These are phyloP conservation scores for Tephrocybe sp. DNA, from an alignment of 768 basidiomycete genomes.

Conservation along the genomic window DNA sequence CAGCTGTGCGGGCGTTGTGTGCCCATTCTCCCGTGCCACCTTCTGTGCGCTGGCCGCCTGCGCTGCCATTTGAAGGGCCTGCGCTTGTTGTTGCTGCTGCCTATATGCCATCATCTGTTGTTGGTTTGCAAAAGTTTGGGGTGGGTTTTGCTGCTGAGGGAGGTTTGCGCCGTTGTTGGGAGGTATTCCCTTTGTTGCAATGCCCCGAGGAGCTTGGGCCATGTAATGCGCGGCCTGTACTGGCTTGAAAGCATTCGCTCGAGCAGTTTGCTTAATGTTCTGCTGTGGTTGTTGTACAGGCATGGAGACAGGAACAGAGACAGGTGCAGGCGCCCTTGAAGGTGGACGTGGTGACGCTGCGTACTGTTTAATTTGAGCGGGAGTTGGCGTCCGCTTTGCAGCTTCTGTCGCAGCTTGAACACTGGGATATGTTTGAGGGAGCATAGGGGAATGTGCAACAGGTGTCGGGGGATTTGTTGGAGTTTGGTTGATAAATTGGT, in stretches of 20 bases:
- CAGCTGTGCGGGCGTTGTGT: constrained; percentile 27
- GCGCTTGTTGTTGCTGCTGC: constrained; percentile 9
- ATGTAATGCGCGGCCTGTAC: constrained; percentile 7
- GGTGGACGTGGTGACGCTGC: constrained; percentile 21
- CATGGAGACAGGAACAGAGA: constrained; percentile 5
- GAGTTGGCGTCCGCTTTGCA: constrained; percentile 34
- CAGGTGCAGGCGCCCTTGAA: constrained; percentile 16
- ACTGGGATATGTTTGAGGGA: constrained; percentile 36
- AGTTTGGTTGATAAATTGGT: constrained; percentile 35
- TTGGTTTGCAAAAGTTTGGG: neutral
- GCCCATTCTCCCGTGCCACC: constrained; percentile 23
- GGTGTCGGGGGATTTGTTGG: constrained; percentile 27
- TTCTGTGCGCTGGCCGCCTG: constrained; percentile 6
- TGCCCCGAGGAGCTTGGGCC: constrained; percentile 7
- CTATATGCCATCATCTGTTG: neutral
- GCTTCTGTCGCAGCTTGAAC: constrained; percentile 34
- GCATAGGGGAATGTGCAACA: constrained; percentile 29
- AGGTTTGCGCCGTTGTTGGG: neutral
- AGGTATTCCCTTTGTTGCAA: neutral
- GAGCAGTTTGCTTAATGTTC: constrained; percentile 15
- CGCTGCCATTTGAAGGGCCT: neutral
- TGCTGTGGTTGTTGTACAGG: constrained; percentile 12
- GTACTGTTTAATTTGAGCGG: constrained; percentile 27
- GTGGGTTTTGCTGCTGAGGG: constrained; percentile 3
- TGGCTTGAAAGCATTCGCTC: constrained; percentile 16